phyloP scores from a whole-genome alignment of 495 filamentous ascomycete species.

The Neurospora pannonica region DNA sequence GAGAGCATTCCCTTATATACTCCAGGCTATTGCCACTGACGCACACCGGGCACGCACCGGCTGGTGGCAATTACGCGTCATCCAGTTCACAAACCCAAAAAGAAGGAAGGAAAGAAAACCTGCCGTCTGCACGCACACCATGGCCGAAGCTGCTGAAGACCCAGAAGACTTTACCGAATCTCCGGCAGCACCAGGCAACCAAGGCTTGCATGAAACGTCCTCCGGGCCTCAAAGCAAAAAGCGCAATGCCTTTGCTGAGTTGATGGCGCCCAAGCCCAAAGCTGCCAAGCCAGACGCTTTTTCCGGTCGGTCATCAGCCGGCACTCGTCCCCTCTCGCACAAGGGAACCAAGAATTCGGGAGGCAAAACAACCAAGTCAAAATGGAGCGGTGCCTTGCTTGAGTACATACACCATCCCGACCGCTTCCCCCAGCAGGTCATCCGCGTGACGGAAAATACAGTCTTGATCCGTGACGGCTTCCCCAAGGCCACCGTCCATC shows the following conservation, averaged over 20 bases:
- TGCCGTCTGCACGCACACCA: neutral
- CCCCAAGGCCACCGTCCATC: slow-evolving; percentile 76
- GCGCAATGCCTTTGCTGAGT: slow-evolving; percentile 44
- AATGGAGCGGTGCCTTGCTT: slow-evolving; percentile 54
- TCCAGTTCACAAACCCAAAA: neutral
- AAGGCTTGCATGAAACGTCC: neutral
- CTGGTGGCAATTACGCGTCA: neutral
- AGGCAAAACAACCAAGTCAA: slow-evolving; percentile 25
- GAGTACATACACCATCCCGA: slow-evolving; percentile 63
- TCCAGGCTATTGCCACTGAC: neutral
- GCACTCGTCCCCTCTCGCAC: slow-evolving; percentile 8
- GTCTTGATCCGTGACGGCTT: slow-evolving; percentile 77
- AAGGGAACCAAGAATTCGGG: slow-evolving; percentile 10
- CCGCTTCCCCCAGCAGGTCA: slow-evolving; percentile 52
- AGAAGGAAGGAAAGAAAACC: neutral
- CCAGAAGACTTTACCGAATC: neutral
- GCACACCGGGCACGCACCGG: neutral
- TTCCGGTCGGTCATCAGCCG: neutral
- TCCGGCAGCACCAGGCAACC: slow-evolving; percentile 9
- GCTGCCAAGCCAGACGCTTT: slow-evolving; percentile 11
- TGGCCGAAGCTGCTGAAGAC: slow-evolving; percentile 15
- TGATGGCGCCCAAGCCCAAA: slow-evolving; percentile 56
- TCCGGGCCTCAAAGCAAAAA: slow-evolving; percentile 1
- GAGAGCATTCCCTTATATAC: neutral
- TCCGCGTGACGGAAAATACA: slow-evolving; percentile 60